These are phyloP conservation scores for Solanum gandarillasii DNA, from an alignment of 257 asterid species.

Conservation along the genomic window DNA sequence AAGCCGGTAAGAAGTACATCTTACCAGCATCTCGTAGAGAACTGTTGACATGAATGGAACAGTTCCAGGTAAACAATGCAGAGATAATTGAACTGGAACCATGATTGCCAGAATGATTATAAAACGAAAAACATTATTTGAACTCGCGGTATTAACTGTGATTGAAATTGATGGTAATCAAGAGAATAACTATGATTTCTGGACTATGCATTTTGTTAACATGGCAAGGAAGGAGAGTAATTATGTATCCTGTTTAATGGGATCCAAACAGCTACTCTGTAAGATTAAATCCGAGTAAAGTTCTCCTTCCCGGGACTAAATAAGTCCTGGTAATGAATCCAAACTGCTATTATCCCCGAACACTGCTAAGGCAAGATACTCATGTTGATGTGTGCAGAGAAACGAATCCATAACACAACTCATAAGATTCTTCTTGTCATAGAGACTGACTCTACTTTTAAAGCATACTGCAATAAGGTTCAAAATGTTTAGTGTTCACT, in stretches of 20 bases:
- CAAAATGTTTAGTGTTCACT: neutral
- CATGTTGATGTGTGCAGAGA: neutral
- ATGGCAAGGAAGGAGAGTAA: neutral
- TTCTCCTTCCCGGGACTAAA: neutral
- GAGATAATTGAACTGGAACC: neutral
- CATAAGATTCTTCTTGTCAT: neutral
- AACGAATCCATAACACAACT: neutral
- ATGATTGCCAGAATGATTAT: neutral
- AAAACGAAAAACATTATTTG: neutral
- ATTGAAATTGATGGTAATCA: neutral
- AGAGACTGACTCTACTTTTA: neutral
- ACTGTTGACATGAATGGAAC: neutral
- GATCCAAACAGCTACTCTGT: neutral
- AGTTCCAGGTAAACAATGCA: neutral
- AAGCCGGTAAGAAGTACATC: neutral
- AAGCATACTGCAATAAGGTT: neutral
- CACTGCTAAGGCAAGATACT: neutral
- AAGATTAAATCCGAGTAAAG: neutral
- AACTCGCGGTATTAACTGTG: neutral
- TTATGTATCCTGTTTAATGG: neutral
- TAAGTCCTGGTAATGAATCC: neutral
- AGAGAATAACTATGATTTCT: neutral
- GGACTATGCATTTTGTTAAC: neutral
- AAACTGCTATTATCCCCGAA: neutral
- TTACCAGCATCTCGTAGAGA: neutral